Conservation (phyloP, 2,329 filamentous ascomycete species). For the Alternaria metachromatica region DNA sequence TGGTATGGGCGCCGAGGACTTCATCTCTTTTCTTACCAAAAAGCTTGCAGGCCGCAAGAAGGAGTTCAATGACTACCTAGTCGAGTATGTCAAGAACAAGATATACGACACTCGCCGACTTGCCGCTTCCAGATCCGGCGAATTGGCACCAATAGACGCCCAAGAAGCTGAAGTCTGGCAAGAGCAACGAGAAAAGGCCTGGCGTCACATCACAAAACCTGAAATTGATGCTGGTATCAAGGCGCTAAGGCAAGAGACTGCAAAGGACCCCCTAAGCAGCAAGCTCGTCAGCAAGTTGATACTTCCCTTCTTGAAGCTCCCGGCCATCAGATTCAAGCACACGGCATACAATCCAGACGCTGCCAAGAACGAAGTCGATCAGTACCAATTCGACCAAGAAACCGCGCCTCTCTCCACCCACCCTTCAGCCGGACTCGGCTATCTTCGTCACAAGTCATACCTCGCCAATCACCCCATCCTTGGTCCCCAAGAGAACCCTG, state of each 20-base stretch:
- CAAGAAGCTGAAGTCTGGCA: constrained; percentile 31
- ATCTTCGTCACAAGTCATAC: constrained; percentile 62
- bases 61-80: constrained; percentile 41
- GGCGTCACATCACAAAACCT: constrained; percentile 30
- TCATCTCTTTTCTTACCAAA: constrained; percentile 57
- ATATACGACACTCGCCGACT: constrained; percentile 39
- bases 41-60: constrained; percentile 48
- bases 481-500: constrained; percentile 62
- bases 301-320: constrained; percentile 64
- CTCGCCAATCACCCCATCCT: constrained; percentile 66
- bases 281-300: constrained; percentile 60
- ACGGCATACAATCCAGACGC: constrained; percentile 18
- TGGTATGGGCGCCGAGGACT: constrained; percentile 62
- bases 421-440: constrained; percentile 69
- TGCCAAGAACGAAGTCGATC: constrained; percentile 39
- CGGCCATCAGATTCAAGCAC: constrained; percentile 47
- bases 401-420: constrained; percentile 63
- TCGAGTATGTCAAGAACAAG: constrained; percentile 41
- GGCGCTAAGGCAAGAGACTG: constrained; percentile 56
- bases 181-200: constrained; percentile 31
- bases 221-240: constrained; percentile 42
- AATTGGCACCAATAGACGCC: constrained; percentile 30
- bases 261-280: constrained; percentile 54
- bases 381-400: constrained; percentile 43
- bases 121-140: constrained; percentile 20